These are phyloP conservation scores for Candida tibetensis DNA, from an alignment of 805 yeast species.

Conservation along the genomic window DNA sequence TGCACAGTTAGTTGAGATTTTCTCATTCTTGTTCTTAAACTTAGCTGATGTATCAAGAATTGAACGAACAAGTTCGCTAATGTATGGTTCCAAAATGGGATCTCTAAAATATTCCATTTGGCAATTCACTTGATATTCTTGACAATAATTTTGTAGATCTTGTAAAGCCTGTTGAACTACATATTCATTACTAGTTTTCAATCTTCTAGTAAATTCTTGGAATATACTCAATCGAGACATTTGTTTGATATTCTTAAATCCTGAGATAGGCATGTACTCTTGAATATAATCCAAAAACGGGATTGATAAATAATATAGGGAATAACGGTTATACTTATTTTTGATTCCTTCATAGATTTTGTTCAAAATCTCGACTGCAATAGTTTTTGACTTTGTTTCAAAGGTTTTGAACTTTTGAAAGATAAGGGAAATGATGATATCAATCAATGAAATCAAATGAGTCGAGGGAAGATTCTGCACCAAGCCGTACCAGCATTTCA, in stretches of 20 bases:
- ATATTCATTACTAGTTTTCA: conserved; percentile 61
- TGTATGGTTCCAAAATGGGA: conserved; percentile 17
- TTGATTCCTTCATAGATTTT: conserved; percentile 30
- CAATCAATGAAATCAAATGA: conserved; percentile 64
- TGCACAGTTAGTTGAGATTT: conserved; percentile 60
- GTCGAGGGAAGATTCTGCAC: conserved; percentile 54
- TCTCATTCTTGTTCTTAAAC: conserved; percentile 46
- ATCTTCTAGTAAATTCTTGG: conserved; percentile 53
- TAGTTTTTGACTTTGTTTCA: conserved; percentile 43
- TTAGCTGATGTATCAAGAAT: conserved; percentile 56
- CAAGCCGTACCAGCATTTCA: conserved; percentile 67
- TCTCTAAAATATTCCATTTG: conserved; percentile 44
- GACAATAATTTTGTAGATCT: conserved; percentile 56
- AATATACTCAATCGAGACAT: conserved; percentile 35
- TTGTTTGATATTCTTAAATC: conserved; percentile 17
- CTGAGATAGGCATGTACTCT: conserved; percentile 15
- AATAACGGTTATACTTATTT: conserved; percentile 39
- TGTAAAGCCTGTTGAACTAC: conserved; percentile 70
- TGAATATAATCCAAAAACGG: conserved; percentile 33
- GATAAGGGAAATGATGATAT: conserved; percentile 69
- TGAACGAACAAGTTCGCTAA: conserved; percentile 50
- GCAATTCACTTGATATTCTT: conserved; percentile 48
- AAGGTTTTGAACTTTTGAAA: conserved; percentile 64
- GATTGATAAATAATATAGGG: conserved; percentile 53
- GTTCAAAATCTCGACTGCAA: conserved; percentile 53